Percentiles rank a stretch among this genome's conserved stretches.
These are phyloP conservation scores for Gilbertella persicaria DNA, from an alignment of 371 early-diverging fungal species.

Conservation along the genomic window DNA sequence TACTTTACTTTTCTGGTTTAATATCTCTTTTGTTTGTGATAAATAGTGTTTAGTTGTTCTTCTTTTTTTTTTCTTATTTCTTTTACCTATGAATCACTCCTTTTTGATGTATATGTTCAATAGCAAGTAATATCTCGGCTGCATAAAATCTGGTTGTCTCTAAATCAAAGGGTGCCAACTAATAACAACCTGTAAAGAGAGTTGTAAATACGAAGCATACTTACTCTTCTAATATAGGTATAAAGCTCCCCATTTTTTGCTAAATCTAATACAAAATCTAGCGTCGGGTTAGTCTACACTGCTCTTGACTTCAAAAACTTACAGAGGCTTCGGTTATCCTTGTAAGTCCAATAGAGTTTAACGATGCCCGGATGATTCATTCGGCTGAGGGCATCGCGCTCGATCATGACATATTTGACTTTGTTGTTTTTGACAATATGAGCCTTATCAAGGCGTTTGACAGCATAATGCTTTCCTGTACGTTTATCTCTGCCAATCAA, in stretches of 20 bases:
- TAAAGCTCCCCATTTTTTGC: conserved; percentile 92
- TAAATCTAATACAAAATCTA: conserved; percentile 88
- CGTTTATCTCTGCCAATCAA: conserved; percentile 69
- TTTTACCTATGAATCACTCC: conserved; percentile 78
- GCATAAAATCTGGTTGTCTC: conserved; percentile 80
- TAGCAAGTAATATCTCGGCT: conserved; percentile 84
- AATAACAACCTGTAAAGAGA: too few species aligned
- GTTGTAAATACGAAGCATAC: too few species aligned
- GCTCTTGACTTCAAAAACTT: conserved; percentile 15
- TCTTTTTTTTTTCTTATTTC: not conserved
- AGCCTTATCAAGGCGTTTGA: conserved; percentile 93
- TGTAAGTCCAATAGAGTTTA: conserved; percentile 91
- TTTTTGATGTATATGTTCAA: conserved; percentile 83
- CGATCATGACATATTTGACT: conserved; percentile 93
- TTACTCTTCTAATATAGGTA: conserved; percentile 69
- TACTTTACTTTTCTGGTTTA: conserved; percentile 83
- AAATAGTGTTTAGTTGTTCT: not conserved
- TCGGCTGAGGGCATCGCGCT: conserved; percentile 84
- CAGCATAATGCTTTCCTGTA: conserved; percentile 77
- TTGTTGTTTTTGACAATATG: conserved; percentile 93
- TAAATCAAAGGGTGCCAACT: conserved; percentile 73
- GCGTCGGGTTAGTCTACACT: not conserved
- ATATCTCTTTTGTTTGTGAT: conserved; percentile 62
- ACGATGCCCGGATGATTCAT: conserved; percentile 90
- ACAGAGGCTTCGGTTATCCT: conserved; percentile 88